These are phyloP conservation scores for Pseudozyma thailandica DNA, from an alignment of 1,284 basidiomycete genomes.

Conservation along the genomic window DNA sequence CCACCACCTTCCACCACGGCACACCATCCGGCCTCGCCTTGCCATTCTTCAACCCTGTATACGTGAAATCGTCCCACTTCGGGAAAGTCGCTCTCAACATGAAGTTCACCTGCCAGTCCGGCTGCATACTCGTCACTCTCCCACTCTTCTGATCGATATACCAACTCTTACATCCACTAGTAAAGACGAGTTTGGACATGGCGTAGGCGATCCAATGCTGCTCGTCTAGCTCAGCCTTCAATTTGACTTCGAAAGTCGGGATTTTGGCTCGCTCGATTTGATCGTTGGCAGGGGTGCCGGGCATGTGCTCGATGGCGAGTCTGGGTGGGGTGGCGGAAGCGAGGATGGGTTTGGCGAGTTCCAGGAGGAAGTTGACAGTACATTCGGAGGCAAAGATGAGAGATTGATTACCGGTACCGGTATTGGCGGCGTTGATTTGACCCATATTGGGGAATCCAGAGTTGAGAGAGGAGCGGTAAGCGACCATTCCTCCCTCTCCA, in stretches of 20 bases:
- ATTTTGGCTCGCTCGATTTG: slow-evolving; percentile 17
- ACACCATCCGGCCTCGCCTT: slow-evolving; percentile 15
- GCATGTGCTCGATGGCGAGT: slow-evolving; percentile 51
- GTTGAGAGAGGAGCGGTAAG: slow-evolving; percentile 59
- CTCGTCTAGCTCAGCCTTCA: slow-evolving; percentile 59
- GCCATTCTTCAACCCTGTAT: slow-evolving; percentile 43
- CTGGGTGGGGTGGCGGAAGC: slow-evolving; percentile 32
- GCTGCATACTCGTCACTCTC: slow-evolving; percentile 59
- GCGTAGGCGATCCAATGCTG: slow-evolving; percentile 61
- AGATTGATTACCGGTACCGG: slow-evolving; percentile 62
- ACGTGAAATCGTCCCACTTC: slow-evolving; percentile 56
- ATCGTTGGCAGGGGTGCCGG: slow-evolving; percentile 23
- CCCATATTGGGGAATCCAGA: slow-evolving; percentile 64
- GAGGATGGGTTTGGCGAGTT: slow-evolving; percentile 53
- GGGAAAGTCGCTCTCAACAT: slow-evolving; percentile 52
- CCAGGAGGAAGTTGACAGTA: slow-evolving; percentile 52
- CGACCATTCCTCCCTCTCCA: slow-evolving; percentile 55
- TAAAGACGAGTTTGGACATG: slow-evolving; percentile 59
- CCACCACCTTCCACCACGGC: slow-evolving; percentile 52
- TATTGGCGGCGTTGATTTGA: slow-evolving; percentile 59
- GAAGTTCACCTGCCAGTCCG: slow-evolving; percentile 62
- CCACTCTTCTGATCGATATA: slow-evolving; percentile 58
- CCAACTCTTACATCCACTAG: slow-evolving; percentile 57
- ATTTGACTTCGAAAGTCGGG: slow-evolving; percentile 59
- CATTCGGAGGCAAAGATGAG: slow-evolving; percentile 63